A percentile compares a stretch with the other conserved stretches of the same genome.
These are phyloP conservation scores for Blastobotrys capitulatus DNA, from an alignment of 1,139 yeast genomes.

Conservation along the genomic window DNA sequence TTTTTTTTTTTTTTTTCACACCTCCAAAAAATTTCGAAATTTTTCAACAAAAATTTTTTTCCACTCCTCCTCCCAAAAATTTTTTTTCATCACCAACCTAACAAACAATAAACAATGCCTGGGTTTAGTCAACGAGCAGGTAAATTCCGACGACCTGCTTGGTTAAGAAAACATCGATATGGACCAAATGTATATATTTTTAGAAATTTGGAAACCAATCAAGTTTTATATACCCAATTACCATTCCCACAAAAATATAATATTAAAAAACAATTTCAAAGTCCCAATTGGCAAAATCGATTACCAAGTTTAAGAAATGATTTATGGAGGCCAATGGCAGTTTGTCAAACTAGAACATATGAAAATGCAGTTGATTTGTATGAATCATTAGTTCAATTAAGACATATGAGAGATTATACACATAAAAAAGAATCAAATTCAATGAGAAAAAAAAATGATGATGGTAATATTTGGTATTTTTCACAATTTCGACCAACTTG, in stretches of 20 bases:
- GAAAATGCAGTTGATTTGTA: slow-evolving; percentile 69
- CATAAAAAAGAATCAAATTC: slow-evolving; percentile 56
- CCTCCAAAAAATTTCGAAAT: too few relatives aligned
- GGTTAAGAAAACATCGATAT: slow-evolving; percentile 50
- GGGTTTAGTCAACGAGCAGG: slow-evolving; percentile 16
- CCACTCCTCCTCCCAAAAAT: too few relatives aligned
- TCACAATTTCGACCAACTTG: slow-evolving; percentile 84
- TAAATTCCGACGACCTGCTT: slow-evolving; percentile 28
- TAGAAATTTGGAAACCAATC: slow-evolving; percentile 83
- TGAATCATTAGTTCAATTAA: slow-evolving; percentile 66
- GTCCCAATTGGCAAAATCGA: slow-evolving; percentile 87
- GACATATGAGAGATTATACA: slow-evolving; percentile 62
- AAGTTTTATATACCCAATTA: slow-evolving; percentile 81
- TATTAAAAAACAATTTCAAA: slow-evolving; percentile 55
- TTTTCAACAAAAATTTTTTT: too few relatives aligned
- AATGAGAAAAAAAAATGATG: slow-evolving; percentile 66
- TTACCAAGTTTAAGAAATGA: slow-evolving; percentile 73
- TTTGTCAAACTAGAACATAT: slow-evolving; percentile 61
- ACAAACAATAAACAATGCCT: slow-evolving; percentile 12
- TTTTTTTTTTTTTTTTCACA: too few relatives aligned
- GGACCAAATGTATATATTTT: slow-evolving; percentile 83
- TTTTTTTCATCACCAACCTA: neutral
- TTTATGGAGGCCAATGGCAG: slow-evolving; percentile 88
- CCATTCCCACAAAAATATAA: slow-evolving; percentile 59
- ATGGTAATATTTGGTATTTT: slow-evolving; percentile 69